Base-by-base conservation (phyloP, 2,329 filamentous ascomycete genomes). In the Graphium sp. region DNA sequence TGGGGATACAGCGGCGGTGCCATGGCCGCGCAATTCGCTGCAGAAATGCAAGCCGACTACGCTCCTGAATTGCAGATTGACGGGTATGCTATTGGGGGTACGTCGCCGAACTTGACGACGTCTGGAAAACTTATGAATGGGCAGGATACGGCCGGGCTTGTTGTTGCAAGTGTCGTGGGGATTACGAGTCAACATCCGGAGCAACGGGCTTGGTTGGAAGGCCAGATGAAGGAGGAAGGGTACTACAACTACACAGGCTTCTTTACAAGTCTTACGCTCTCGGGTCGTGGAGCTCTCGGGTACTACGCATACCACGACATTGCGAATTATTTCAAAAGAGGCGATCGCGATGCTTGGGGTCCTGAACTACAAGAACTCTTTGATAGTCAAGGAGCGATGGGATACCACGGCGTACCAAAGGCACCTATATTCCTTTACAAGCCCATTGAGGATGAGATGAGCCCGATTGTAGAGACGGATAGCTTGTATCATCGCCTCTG, bases 1-100 rank as follows among this genome's bases (percentile, higher is more conserved):
- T 69, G 62, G 61, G 66, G 66, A 1, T 71, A 69, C 38, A 66
- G 59, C 1, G 66, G 66, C 3, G 66, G 66, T 4, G 55, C 56
- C 2, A 35, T 69, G 12, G 62, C 63, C 0, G 58, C 49, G 3
- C 60, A 60, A 18, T 64, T 55, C 50, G 65, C 65, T 0, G 56
- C 59, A 11, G 62, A 69, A 28, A 40, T 69, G 14, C 60, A 63
- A 24, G 46, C 50, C 1, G 45, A 47, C 5, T 71, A 71, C 34
- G 65, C 66, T 0, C 62, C 65, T 0, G 62, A 67, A 22, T 41
- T 71, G 5, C 43, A 48, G 3, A 50, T 71, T 18, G 46, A 46
- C 1, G 64, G 62, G 3, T 56, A 52, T 2, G 63, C 59, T 0
- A 35, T 68, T 0, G 63, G 65, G 4, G 64, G 63, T 0, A 35